These are phyloP conservation scores for Lodderomyces pseudojiufengensis DNA, from an alignment of 1,139 yeast genomes.

Conservation along the genomic window DNA sequence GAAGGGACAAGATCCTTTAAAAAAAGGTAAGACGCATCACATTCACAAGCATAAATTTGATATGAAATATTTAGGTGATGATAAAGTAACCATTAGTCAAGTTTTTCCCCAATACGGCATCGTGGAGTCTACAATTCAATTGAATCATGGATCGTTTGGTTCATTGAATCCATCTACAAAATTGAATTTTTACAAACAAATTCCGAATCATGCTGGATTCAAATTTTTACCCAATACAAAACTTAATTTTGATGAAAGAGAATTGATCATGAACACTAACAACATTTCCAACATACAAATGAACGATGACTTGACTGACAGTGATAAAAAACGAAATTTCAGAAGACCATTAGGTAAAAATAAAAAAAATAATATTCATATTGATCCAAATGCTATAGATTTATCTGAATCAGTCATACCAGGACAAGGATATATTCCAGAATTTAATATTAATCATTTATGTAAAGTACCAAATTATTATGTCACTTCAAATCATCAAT, in stretches of 20 bases:
- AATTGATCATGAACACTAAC: constrained; percentile 26
- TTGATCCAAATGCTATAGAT: constrained; percentile 41
- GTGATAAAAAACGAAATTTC: constrained; percentile 11
- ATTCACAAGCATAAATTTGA: constrained; percentile 5
- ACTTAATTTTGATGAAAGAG: constrained; percentile 30
- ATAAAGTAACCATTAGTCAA: constrained; percentile 33
- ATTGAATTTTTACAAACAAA: constrained; percentile 33
- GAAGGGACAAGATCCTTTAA: constrained; percentile 1
- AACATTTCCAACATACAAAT: constrained; percentile 25
- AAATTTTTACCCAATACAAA: constrained; percentile 28
- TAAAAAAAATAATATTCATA: constrained; percentile 29
- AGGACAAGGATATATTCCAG: constrained; percentile 46
- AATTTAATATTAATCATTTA: constrained; percentile 38
- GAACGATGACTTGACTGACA: constrained; percentile 11
- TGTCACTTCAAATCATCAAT: constrained; percentile 27
- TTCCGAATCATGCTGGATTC: constrained; percentile 14
- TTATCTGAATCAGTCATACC: constrained; percentile 41
- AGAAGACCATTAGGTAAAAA: constrained; percentile 31
- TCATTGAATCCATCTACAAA: constrained; percentile 34
- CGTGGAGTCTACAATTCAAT: constrained; percentile 27
- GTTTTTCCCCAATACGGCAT: constrained; percentile 43
- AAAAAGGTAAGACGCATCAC: constrained; percentile 3
- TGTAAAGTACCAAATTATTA: constrained; percentile 46
- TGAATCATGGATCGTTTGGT: constrained; percentile 36
- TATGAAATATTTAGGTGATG: constrained; percentile 12